Conservation (phyloP, 768 basidiomycete genomes). For the Trametes meyenii region DNA sequence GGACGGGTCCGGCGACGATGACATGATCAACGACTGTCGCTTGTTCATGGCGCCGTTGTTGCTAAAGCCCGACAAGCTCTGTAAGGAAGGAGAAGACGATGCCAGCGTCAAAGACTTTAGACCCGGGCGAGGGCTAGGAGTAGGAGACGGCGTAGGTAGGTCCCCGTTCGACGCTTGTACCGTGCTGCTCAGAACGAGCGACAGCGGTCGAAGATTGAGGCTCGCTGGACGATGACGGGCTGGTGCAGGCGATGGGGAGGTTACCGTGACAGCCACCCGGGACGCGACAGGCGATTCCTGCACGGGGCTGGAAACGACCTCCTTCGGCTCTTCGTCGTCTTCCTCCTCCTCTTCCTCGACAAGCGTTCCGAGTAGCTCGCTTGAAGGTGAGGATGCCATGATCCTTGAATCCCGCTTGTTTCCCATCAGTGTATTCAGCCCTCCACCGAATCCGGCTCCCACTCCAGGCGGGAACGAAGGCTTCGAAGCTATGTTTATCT, state of each 20-base stretch:
- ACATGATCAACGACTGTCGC: slow-evolving; percentile 38
- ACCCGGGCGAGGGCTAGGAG: slow-evolving; percentile 52
- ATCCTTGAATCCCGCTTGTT: slow-evolving; percentile 83
- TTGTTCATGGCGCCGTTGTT: slow-evolving; percentile 27
- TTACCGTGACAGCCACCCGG: slow-evolving; percentile 15
- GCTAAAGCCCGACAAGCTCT: slow-evolving; percentile 17
- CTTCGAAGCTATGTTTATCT: slow-evolving; percentile 51
- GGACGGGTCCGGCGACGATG: slow-evolving; percentile 36
- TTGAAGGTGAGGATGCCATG: slow-evolving; percentile 59
- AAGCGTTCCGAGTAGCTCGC: slow-evolving; percentile 78
- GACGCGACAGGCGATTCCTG: slow-evolving; percentile 7
- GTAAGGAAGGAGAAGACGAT: slow-evolving; percentile 12
- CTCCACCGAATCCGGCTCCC: slow-evolving; percentile 44
- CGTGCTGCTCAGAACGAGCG: slow-evolving; percentile 61
- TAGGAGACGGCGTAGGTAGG: slow-evolving; percentile 56
- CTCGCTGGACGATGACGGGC: slow-evolving; percentile 66
- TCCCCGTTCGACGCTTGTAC: slow-evolving; percentile 31
- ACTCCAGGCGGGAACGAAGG: slow-evolving; percentile 57
- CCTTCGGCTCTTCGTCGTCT: slow-evolving; percentile 35
- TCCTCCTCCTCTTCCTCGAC: slow-evolving; percentile 90
- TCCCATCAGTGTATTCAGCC: slow-evolving; percentile 46
- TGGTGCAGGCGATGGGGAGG: slow-evolving; percentile 37
- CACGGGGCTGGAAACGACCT: slow-evolving; percentile 15
- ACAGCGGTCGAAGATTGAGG: slow-evolving; percentile 69
- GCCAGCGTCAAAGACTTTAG: slow-evolving; percentile 58